A percentile compares a stretch with the other conserved stretches of the same genome.
Conservation (phyloP, 163 green algal genomes). For the Scenedesmus sp. region DNA sequence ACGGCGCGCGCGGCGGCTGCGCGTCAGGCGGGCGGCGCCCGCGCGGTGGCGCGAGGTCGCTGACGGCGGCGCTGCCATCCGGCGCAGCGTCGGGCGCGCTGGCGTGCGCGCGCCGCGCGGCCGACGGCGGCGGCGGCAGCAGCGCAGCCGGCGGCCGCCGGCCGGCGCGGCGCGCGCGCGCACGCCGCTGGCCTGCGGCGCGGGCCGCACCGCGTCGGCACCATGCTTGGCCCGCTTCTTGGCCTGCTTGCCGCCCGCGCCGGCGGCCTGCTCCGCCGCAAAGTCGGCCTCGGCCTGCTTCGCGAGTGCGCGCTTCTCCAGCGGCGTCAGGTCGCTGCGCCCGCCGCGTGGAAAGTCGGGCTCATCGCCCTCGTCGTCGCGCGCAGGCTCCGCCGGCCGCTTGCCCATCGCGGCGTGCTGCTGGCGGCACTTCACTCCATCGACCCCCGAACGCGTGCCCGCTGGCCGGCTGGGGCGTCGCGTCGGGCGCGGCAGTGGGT, state of each 20-base stretch:
- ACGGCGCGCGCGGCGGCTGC: background rate
- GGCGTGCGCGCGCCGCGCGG: background rate
- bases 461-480: too few species aligned
- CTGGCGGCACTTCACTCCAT: conserved; percentile 3
- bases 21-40: background rate
- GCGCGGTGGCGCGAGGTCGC: background rate
- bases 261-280: conserved; percentile 42
- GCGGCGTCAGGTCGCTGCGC: conserved; percentile 64
- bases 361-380: conserved; percentile 56
- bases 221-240: conserved; percentile 24
- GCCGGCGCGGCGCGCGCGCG: background rate
- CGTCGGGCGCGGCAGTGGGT: background rate
- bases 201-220: conserved; percentile 9
- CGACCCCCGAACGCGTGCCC: too few species aligned
- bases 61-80: background rate
- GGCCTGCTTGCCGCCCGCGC: conserved; percentile 42
- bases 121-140: background rate
- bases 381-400: background rate
- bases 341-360: conserved; percentile 77
- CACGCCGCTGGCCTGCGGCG: too few species aligned
- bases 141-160: background rate
- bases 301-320: conserved; percentile 62
- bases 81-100: background rate
- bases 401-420: conserved; percentile 28
- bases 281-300: conserved; percentile 65